Evolutionary conservation across 164 flowering plant genomes (phyloP), one percentile per base, ranked within the genome.

Genomic region (Annona cherimola): DNA sequence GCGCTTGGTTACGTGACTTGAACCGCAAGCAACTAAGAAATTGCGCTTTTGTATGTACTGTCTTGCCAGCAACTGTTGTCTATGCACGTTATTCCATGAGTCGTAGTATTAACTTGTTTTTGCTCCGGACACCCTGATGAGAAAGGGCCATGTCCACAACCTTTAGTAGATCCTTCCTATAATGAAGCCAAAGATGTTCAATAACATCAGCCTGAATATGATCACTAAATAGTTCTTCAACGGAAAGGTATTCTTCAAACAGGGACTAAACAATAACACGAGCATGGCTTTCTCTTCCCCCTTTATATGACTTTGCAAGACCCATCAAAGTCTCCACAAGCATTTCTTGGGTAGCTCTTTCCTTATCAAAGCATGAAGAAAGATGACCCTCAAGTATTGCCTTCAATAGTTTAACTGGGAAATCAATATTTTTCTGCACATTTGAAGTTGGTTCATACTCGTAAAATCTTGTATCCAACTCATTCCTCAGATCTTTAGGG

Each of bases 271-370:
- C 98, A 73, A 96, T 93, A 65, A 87, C 76, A 45, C 93, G 94
- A 70, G 99, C 99, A 90, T 96, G 99, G 78, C 94, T 86, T 80
- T 96, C 99, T 83, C 99, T 81, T 67, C 99, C 99, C 76, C 99
- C 95, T 69, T 96, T 98, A 75, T 96, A 92, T 50, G 97, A 96
- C 86, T 92, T 96, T 45, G 86, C 99, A 71, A 96, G 91, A 82
- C 88, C 92, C 90, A 89, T 73, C 68, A 96, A 76, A 72, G 98
- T 98, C 74, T 96, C 99, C 74, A 92, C 81, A 69, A 96, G 94
- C 79, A 98, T 87, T 83, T 96, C 99, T 72, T 84, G 94, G 39
- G 97, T 87, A 69, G 87, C 92, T 80, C 81, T 90, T 67, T 96
- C 99, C 77, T 90, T 96, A 3, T 89, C 98, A 63, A 85, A 74